These are phyloP conservation scores for Cicer cuneatum DNA, from an alignment of 306 rosid genomes.

Conservation along the genomic window DNA sequence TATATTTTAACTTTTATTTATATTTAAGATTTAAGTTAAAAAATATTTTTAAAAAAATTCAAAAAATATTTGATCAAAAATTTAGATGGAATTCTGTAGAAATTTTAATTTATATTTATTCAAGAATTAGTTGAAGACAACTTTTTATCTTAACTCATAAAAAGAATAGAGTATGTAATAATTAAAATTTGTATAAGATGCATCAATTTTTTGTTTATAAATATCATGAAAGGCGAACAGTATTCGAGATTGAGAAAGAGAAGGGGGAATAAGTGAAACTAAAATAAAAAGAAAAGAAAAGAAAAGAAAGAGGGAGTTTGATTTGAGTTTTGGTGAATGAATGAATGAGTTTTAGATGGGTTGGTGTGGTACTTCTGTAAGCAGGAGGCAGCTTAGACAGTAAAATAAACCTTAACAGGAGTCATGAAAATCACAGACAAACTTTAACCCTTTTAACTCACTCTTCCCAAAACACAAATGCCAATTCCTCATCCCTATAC, in stretches of 20 bases:
- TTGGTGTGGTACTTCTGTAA: conserved; percentile 12
- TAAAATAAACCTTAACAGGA: conserved; percentile 47
- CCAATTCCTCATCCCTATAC: conserved; percentile 44
- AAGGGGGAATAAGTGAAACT: not conserved
- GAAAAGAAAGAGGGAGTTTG: not conserved
- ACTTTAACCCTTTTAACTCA: conserved; percentile 52
- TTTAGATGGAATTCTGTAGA: too few relatives aligned
- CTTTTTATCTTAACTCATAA: too few relatives aligned
- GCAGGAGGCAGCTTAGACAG: not conserved
- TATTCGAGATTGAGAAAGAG: not conserved
- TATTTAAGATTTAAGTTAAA: too few relatives aligned
- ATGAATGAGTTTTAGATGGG: conserved; percentile 32
- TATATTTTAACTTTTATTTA: too few relatives aligned
- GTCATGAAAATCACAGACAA: conserved; percentile 60
- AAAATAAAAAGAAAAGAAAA: conserved; percentile 6
- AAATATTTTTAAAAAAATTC: too few relatives aligned
- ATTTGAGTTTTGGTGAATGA: conserved; percentile 28
- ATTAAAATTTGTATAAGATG: too few relatives aligned
- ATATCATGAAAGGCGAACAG: not conserved
- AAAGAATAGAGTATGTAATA: too few relatives aligned
- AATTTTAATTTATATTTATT: too few relatives aligned
- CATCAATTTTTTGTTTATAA: too few relatives aligned
- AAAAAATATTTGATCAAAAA: too few relatives aligned
- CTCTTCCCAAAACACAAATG: conserved; percentile 62
- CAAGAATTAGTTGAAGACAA: too few relatives aligned